Percentiles rank a stretch among this genome's conserved stretches.
These are phyloP conservation scores for Aristolochia fimbriata DNA, from an alignment of 164 flowering plant genomes.

Conservation along the genomic window DNA sequence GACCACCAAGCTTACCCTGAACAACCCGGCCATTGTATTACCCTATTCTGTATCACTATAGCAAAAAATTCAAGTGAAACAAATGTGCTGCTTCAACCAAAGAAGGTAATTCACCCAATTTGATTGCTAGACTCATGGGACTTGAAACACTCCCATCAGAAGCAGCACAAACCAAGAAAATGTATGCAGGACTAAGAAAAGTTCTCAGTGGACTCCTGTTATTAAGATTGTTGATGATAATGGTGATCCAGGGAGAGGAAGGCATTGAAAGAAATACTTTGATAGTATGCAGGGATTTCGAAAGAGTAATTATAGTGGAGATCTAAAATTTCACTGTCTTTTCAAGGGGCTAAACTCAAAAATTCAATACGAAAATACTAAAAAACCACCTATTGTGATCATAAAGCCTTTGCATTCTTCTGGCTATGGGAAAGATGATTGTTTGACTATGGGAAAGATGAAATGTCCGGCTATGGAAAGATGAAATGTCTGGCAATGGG, in stretches of 20 bases:
- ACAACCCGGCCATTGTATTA: too few species aligned
- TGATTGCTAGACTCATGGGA: constrained; percentile 95
- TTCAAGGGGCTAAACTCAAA: constrained; percentile 1
- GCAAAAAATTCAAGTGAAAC: background rate
- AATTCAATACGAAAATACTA: constrained; percentile 23
- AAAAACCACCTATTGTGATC: constrained; percentile 63
- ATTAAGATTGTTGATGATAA: constrained; percentile 22
- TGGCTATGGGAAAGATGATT: constrained; percentile 10
- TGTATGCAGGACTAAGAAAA: constrained; percentile 16
- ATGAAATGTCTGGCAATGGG: background rate
- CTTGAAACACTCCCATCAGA: constrained; percentile 46
- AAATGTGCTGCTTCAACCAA: constrained; percentile 10
- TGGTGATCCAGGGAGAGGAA: constrained; percentile 18
- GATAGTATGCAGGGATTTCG: constrained; percentile 48
- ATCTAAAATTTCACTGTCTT: constrained; percentile 5
- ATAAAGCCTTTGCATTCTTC: constrained; percentile 44
- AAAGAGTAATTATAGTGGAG: constrained; percentile 18
- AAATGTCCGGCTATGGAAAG: constrained; percentile 7
- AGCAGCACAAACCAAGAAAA: constrained; percentile 14
- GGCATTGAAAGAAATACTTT: constrained; percentile 46
- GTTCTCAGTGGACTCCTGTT: constrained; percentile 18
- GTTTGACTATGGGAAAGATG: too few species aligned
- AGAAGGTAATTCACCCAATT: constrained; percentile 31
- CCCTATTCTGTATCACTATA: too few species aligned
- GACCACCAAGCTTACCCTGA: too few species aligned